A percentile compares a stretch with the other conserved stretches of the same genome.
These are phyloP conservation scores for Pelargonium fulgidum DNA, from an alignment of 441 rosid genomes.

Conservation along the genomic window DNA sequence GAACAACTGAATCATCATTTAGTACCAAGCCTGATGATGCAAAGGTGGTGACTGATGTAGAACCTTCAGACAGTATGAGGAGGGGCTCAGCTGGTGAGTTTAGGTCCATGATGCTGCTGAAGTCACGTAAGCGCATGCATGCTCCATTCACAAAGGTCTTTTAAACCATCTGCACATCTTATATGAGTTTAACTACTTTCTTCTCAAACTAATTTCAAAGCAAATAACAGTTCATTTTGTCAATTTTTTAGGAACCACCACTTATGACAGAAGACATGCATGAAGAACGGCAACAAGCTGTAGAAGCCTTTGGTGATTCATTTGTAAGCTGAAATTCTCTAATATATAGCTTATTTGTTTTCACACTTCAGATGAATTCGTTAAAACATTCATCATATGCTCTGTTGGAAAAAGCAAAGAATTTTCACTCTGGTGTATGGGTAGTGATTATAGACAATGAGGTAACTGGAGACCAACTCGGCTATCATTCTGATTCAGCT, in stretches of 20 bases:
- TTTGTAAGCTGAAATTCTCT: slow-evolving; percentile 51
- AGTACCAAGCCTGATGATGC: slow-evolving; percentile 31
- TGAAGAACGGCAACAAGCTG: slow-evolving; percentile 92
- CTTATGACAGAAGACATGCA: slow-evolving; percentile 99
- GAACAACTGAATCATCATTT: slow-evolving; percentile 21
- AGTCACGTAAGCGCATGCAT: slow-evolving; percentile 73
- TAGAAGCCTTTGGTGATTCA: slow-evolving; percentile 78
- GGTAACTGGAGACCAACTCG: neutral
- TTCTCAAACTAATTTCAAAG: slow-evolving; percentile 11
- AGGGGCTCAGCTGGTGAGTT: slow-evolving; percentile 85
- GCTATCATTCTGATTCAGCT: slow-evolving; percentile 3
- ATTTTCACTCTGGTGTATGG: slow-evolving; percentile 3
- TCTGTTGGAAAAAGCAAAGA: slow-evolving; percentile 7
- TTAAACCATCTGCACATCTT: slow-evolving; percentile 4
- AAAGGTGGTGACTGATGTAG: slow-evolving; percentile 28
- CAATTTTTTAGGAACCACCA: slow-evolving; percentile 62
- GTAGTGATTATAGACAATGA: slow-evolving; percentile 16
- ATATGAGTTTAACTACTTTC: neutral
- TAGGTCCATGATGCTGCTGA: slow-evolving; percentile 83
- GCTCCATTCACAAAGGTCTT: slow-evolving; percentile 90
- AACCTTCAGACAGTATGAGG: slow-evolving; percentile 41
- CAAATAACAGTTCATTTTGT: slow-evolving; percentile 8
- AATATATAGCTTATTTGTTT: neutral
- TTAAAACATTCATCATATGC: slow-evolving; percentile 3
- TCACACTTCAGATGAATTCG: neutral